Base-by-base conservation (phyloP, 345 rosid genomes). In the Cardamine occulta region DNA sequence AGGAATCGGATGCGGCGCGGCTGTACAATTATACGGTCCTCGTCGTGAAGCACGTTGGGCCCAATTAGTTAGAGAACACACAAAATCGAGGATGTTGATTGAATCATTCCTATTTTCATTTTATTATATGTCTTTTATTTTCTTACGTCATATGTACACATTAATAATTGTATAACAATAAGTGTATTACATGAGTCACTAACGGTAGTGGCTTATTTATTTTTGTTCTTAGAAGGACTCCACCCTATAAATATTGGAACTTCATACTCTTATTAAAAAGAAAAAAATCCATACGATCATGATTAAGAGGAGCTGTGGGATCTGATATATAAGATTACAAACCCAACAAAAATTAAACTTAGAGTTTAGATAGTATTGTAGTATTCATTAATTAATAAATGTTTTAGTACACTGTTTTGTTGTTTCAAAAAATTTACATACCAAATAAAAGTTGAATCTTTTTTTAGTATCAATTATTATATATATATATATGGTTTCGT, bases 1-100 rank as follows among this genome's bases (percentile, higher is more conserved):
- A 68, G 23, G 79, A 75, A 68, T 68, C 39, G 18, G 79, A 75
- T 75, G 74, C 79, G 63, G 68, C 68, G 63, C 29, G 61, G 73
- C 44, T 58, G 78, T 67, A 58, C 79, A 58, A 75, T 28, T 51
- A 60, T 68, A 68, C 61, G 69, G 74, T 75, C 74, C 44, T 67
- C 68, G 21, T 17, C 23, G 23, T 47, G 10, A 7, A 7, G 23
- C 52, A n/a, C 10, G 74, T 75, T n/a, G 60, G 68, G 78, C 39
- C 42, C 52, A 47, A 58, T 58, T 28, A 17, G 42, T 66, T 68
- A 39, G 61, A 47, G 18, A 18, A 59, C 48, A 67, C 53, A 19
- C 60, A 28, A 3, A 34, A 37, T 23, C 8, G n/a, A 64, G 14
- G 17, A 55, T 56, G 44, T 66, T 66, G 52, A 57, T 59, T 75